phyloP scores from a whole-genome alignment of 352 stramenopile genomes.

The Elongisporangium undulatum region DNA sequence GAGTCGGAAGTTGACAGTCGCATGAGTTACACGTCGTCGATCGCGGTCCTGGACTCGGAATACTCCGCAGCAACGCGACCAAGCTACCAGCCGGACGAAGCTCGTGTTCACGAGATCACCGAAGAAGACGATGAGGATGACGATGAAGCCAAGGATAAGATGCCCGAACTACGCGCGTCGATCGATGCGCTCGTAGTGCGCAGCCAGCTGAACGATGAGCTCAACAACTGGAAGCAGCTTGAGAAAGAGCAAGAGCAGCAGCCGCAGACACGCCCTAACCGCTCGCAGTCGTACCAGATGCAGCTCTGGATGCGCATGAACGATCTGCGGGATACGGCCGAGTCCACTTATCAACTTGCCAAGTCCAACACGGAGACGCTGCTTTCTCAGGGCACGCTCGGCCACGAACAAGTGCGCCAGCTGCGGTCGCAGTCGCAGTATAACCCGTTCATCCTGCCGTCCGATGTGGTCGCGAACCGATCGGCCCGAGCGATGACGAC shows the following conservation, averaged over 20 bases:
- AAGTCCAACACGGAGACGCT: conserved; percentile 50
- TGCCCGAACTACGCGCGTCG: background rate
- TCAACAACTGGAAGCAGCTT: background rate
- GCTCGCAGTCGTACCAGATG: conserved; percentile 49
- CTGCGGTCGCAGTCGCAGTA: conserved; percentile 13
- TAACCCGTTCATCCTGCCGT: conserved; percentile 9
- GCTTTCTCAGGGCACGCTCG: conserved; percentile 16
- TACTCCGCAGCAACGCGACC: conserved; percentile 17
- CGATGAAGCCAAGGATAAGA: conserved; percentile 10
- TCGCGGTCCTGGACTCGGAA: conserved; percentile 48
- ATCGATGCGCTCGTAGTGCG: conserved; percentile 4
- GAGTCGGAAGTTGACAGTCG: conserved; percentile 15
- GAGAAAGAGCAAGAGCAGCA: conserved; percentile 1
- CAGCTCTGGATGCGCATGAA: conserved; percentile 75
- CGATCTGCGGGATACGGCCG: conserved; percentile 50
- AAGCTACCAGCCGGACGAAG: conserved; percentile 10
- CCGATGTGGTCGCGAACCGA: conserved; percentile 8
- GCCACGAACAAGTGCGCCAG: conserved; percentile 3
- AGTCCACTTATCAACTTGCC: conserved; percentile 64
- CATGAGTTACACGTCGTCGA: conserved; percentile 43
- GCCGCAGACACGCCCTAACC: conserved; percentile 7
- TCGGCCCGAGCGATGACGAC: conserved; percentile 7
- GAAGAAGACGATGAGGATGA: conserved; percentile 25
- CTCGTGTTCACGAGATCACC: conserved; percentile 11
- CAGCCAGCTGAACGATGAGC: conserved; percentile 14